Evolutionary conservation across 495 filamentous ascomycete species (phyloP).

Genomic region (Penicillium silybi): DNA sequence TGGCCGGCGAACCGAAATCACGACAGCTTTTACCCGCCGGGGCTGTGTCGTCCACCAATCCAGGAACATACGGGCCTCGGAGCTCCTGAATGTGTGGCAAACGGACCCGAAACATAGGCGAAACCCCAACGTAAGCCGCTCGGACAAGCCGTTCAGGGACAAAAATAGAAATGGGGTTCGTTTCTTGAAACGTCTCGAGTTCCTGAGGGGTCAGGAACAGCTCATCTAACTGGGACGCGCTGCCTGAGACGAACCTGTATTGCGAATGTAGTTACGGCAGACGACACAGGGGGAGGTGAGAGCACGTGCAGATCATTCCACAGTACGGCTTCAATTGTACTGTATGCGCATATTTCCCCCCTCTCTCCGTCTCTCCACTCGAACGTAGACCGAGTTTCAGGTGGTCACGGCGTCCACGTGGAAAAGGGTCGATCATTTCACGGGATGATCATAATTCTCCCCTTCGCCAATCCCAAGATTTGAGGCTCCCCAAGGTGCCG

Average conservation of each 20-base stretch:
- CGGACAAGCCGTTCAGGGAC: conserved; percentile 3
- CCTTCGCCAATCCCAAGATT: neutral
- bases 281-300: neutral
- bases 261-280: neutral
- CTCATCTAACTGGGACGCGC: conserved; percentile 6
- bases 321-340: neutral
- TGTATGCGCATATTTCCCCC: neutral
- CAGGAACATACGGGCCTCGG: neutral
- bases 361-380: neutral
- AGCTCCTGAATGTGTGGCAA: conserved; percentile 5
- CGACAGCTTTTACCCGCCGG: neutral
- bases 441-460: neutral
- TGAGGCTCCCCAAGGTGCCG: neutral
- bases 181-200: conserved; percentile 8
- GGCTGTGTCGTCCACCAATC: neutral
- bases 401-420: conserved; percentile 13
- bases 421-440: conserved; percentile 10
- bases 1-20: conserved; percentile 1
- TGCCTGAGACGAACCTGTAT: neutral
- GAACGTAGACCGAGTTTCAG: conserved; percentile 11
- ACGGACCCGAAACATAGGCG: conserved; percentile 9
- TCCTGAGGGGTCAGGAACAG: conserved; percentile 7
- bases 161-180: conserved; percentile 7
- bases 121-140: conserved; percentile 10
- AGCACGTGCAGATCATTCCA: neutral